Evolutionary conservation across 331 rosid genomes (phyloP).

Genomic region (Phaseolus coccineus): DNA sequence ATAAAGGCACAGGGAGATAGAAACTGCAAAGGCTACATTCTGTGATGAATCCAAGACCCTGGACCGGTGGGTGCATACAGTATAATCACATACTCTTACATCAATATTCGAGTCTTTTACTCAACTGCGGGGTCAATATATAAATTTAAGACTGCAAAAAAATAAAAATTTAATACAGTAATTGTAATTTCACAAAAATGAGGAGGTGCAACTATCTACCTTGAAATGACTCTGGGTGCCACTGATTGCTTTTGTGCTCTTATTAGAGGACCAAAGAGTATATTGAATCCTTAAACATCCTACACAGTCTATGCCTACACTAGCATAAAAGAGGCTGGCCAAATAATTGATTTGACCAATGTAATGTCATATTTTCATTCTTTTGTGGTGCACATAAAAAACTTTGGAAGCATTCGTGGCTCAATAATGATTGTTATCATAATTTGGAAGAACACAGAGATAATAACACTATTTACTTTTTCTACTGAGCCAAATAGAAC

Average conservation of each 20-base stretch:
- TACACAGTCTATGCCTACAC: not conserved
- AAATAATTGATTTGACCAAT: not conserved
- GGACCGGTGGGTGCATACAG: too few relatives aligned
- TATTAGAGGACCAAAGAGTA: not conserved
- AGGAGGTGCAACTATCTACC: too few relatives aligned
- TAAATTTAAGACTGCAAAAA: too few relatives aligned
- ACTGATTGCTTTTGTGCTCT: not conserved
- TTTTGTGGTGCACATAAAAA: not conserved
- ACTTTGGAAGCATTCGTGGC: not conserved
- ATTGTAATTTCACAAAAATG: too few relatives aligned
- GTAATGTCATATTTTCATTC: not conserved
- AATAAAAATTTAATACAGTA: too few relatives aligned
- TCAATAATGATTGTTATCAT: not conserved
- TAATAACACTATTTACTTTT: not conserved
- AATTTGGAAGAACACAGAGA: slow-evolving; percentile 4
- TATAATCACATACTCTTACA: too few relatives aligned
- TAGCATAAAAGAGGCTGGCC: not conserved
- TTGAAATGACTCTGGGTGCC: too few relatives aligned
- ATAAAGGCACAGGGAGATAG: not conserved
- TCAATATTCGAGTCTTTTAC: too few relatives aligned
- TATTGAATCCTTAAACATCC: not conserved
- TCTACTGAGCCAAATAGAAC: slow-evolving; percentile 7
- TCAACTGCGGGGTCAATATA: too few relatives aligned
- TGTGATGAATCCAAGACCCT: too few relatives aligned
- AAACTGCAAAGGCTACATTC: not conserved